A percentile compares a stretch with the other conserved stretches of the same genome.
phyloP scores from a whole-genome alignment of 495 filamentous ascomycete species.

The Aspergillus campestris region DNA sequence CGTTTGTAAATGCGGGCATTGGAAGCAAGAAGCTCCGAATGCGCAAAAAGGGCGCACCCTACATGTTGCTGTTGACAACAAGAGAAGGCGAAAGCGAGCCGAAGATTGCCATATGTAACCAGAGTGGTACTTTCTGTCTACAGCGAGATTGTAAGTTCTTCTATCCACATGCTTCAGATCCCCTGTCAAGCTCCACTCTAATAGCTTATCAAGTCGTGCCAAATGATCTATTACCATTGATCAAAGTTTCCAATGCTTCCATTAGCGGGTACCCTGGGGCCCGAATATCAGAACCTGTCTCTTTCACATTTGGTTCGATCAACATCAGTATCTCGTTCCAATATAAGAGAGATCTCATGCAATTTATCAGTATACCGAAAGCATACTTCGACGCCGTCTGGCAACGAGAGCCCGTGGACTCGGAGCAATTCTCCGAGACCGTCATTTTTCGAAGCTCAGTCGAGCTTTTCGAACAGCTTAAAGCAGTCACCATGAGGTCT shows the following conservation, averaged over 20 bases:
- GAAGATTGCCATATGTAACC: conserved; percentile 35
- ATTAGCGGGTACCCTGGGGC: conserved; percentile 12
- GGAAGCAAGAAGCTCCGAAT: conserved; percentile 31
- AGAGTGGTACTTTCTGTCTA: conserved; percentile 32
- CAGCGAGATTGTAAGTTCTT: conserved; percentile 28
- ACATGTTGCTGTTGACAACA: conserved; percentile 33
- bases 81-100: conserved; percentile 33
- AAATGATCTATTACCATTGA: conserved; percentile 16
- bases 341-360: conserved; percentile 19
- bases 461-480: conserved; percentile 26
- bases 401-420: conserved; percentile 29
- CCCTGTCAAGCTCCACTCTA: neutral
- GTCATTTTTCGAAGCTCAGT: conserved; percentile 27
- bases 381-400: conserved; percentile 30
- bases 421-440: conserved; percentile 25
- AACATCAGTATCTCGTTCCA: conserved; percentile 28
- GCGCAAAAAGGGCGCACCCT: conserved; percentile 31
- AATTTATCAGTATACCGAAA: conserved; percentile 29
- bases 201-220: conserved; percentile 7
- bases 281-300: conserved; percentile 20
- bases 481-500: conserved; percentile 25
- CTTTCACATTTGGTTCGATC: conserved; percentile 22
- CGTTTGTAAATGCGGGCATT: conserved; percentile 36
- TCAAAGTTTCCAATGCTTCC: conserved; percentile 9
- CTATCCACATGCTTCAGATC: neutral